phyloP scores from a whole-genome alignment of 176 grass and related monocot species.

The Cenchrus americanus region DNA sequence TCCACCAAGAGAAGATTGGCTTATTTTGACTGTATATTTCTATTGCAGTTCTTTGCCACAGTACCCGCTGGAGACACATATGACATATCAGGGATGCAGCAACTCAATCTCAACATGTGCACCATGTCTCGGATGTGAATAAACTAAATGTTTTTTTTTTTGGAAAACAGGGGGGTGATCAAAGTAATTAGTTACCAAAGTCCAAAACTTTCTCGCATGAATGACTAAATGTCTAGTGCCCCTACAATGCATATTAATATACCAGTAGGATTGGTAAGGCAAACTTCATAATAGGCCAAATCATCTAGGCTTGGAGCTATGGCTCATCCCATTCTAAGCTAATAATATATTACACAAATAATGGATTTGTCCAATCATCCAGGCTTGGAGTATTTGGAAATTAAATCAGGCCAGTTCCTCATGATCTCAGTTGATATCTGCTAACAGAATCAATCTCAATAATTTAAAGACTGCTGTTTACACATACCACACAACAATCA shows the following conservation, averaged over 20 bases:
- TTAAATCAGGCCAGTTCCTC: conserved; percentile 8
- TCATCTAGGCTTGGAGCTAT: background rate
- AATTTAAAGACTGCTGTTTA: conserved; percentile 19
- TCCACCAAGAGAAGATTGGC: too few species aligned
- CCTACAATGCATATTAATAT: background rate
- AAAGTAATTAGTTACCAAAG: too few species aligned
- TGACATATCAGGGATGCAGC: too few species aligned
- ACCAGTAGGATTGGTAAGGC: background rate
- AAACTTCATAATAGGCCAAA: conserved; percentile 6
- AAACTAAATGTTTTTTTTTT: too few species aligned
- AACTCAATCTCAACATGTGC: too few species aligned
- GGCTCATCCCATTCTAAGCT: background rate
- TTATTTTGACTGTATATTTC: background rate
- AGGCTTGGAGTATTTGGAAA: background rate
- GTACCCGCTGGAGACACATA: too few species aligned
- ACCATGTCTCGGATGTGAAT: too few species aligned
- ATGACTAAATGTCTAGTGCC: conserved; percentile 1
- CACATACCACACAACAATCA: conserved; percentile 79
- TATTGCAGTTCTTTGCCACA: conserved; percentile 5
- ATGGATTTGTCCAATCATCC: background rate
- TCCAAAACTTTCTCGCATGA: too few species aligned
- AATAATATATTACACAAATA: background rate
- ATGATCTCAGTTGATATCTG: background rate
- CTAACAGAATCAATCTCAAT: conserved; percentile 10
- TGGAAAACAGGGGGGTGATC: too few species aligned